Evolutionary conservation across 306 rosid genomes (phyloP).

Genomic region (Citrullus colocynthis): DNA sequence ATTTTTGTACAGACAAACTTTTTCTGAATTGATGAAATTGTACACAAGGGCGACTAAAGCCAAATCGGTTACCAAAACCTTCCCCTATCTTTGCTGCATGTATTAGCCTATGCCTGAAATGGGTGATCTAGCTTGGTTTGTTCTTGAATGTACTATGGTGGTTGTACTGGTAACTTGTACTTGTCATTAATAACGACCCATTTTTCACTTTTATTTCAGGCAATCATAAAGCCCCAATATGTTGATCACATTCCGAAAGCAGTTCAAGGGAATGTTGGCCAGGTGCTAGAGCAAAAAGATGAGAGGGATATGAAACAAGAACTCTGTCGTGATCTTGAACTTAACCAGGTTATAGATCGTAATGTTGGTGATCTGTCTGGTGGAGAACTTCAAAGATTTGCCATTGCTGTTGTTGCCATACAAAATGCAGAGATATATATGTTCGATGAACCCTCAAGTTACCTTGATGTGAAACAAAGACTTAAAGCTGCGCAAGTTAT

Average conservation of each 20-base stretch:
- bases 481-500: constrained; percentile 93
- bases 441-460: constrained; percentile 98
- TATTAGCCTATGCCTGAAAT: neutral
- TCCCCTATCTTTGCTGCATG: neutral
- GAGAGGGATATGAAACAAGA: constrained; percentile 61
- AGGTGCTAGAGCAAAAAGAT: constrained; percentile 79
- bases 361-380: constrained; percentile 95
- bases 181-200: neutral
- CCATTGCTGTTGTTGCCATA: constrained; percentile 92
- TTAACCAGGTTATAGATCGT: constrained; percentile 90
- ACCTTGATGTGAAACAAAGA: constrained; percentile 95
- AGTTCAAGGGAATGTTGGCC: constrained; percentile 94
- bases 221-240: constrained; percentile 94
- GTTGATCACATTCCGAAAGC: constrained; percentile 98
- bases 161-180: neutral
- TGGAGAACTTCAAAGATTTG: constrained; percentile 98
- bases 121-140: neutral
- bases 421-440: constrained; percentile 95
- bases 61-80: neutral
- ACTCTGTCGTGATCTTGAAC: constrained; percentile 74
- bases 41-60: neutral
- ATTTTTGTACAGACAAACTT: neutral
- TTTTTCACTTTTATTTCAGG: constrained; percentile 24
- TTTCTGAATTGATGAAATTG: neutral
- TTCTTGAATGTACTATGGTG: neutral